Base-by-base conservation (phyloP, 305 asterid genomes). In the Lippia alba region DNA sequence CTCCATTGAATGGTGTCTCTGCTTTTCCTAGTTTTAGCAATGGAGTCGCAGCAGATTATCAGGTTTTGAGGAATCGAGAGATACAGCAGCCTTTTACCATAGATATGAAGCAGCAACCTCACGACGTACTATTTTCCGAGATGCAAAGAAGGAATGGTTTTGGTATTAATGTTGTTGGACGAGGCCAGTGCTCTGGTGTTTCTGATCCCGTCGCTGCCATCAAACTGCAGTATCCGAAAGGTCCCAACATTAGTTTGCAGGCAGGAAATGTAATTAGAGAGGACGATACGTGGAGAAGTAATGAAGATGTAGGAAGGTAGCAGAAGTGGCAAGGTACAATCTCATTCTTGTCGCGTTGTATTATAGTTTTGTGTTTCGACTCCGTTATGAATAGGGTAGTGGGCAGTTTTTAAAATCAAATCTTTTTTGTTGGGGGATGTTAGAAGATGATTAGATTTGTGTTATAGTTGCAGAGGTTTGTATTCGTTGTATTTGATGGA, bases 121-220 rank as follows among this genome's bases (percentile, higher is more conserved):
- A 79, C 69, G 92, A 80, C 4, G 63, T 58, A 4, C 50, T 78
- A 10, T 82, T 80, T 55, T 72, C 89, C 1, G 96, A 88, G 80
- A 77, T 88, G 92, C 97, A 86, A 71, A 94, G 96, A 74, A 84
- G 87, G 66, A 94, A 84, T 19, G 87, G 90, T 66, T 83, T 81
- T 65, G 97, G 90, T 39, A 61, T 87, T 41, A 87, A 85, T 62
- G 87, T 83, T 45, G 91, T 71, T 32, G 90, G 89, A 44, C 76
- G 89, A 14, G 90, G 96, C 54, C 95, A 80, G 78, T 78, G 85
- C 69, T 73, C 93, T 34, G 82, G 80, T 15, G 81, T 91, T 69
- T 84, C 97, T 2, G 97, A 96, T 76, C 97, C 98, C 0, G 96
- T 87, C 24, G 84, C 96, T n/a, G 97, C 96, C 76, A 84, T 91